Evolutionary conservation across 257 asterid species (phyloP).

Genomic region (Fraxinus anomala): DNA sequence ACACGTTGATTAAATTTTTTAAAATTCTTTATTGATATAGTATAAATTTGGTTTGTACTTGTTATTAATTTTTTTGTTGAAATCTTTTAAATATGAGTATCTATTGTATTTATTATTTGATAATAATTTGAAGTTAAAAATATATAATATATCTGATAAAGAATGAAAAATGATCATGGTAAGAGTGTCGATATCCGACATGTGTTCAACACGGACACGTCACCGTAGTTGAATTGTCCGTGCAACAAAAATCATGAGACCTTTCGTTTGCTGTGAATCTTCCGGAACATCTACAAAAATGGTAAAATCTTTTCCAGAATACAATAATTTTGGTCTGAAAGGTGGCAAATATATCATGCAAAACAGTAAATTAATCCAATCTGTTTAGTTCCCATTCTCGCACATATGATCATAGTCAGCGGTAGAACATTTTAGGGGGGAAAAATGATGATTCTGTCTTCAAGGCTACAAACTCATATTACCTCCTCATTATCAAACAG

Average conservation of each 20-base stretch:
- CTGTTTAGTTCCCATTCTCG: not conserved
- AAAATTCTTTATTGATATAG: too few relatives aligned
- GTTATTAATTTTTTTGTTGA: too few relatives aligned
- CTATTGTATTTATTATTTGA: too few relatives aligned
- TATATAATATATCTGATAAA: too few relatives aligned
- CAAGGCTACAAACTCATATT: slow-evolving; percentile 1
- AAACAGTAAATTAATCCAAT: slow-evolving; percentile 9
- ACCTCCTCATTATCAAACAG: slow-evolving; percentile 98
- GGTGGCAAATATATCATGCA: slow-evolving; percentile 10
- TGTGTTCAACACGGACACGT: too few relatives aligned
- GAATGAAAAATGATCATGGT: too few relatives aligned
- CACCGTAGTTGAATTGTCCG: too few relatives aligned
- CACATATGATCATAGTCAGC: not conserved
- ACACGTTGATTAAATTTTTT: too few relatives aligned
- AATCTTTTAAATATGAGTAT: too few relatives aligned
- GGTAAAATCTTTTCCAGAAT: slow-evolving; percentile 6
- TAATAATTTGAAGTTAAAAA: too few relatives aligned
- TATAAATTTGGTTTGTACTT: too few relatives aligned
- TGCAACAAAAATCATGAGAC: not conserved
- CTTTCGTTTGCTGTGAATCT: not conserved
- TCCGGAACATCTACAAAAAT: slow-evolving; percentile 1
- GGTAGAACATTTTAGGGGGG: not conserved
- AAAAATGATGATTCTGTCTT: not conserved
- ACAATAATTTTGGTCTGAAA: slow-evolving; percentile 4
- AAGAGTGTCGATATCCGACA: too few relatives aligned